Percentiles rank a stretch among this genome's conserved stretches.
Evolutionary conservation across 2,329 filamentous ascomycete genomes (phyloP).

Genomic region (Tolypocladium paradoxum): DNA sequence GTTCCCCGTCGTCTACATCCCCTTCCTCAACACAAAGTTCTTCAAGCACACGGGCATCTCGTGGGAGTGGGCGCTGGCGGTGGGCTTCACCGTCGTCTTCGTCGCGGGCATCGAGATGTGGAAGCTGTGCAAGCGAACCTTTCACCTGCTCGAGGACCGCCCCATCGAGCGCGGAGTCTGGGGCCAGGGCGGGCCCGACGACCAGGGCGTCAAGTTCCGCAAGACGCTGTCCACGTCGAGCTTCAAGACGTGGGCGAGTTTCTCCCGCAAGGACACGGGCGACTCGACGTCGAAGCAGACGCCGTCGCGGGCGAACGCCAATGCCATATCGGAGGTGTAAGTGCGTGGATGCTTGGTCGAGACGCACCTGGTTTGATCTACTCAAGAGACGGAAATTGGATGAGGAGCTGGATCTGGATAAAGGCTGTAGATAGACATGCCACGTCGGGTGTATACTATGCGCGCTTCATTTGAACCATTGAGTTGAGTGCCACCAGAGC

Average conservation of each 20-base stretch:
- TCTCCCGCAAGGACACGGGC: slow-evolving; percentile 29
- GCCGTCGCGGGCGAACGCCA: slow-evolving; percentile 9
- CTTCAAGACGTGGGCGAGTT: slow-evolving; percentile 35
- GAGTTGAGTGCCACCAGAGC: no score
- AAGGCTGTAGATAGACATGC: no score
- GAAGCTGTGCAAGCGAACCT: slow-evolving; percentile 56
- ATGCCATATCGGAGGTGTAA: not conserved
- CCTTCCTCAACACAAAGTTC: slow-evolving; percentile 55
- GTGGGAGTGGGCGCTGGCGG: slow-evolving; percentile 66
- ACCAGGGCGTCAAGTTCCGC: slow-evolving; percentile 31
- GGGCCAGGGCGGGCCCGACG: slow-evolving; percentile 40
- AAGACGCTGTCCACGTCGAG: slow-evolving; percentile 42
- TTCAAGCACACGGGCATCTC: slow-evolving; percentile 62
- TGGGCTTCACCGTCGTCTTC: slow-evolving; percentile 53
- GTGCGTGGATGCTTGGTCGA: not conserved
- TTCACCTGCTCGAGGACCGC: slow-evolving; percentile 39
- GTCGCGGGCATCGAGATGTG: slow-evolving; percentile 58
- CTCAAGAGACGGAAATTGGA: no score
- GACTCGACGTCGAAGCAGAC: slow-evolving; percentile 21
- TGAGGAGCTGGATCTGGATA: no score
- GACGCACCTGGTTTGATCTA: no score
- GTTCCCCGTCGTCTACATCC: slow-evolving; percentile 63
- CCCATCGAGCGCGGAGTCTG: slow-evolving; percentile 39
- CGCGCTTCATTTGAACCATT: not conserved
- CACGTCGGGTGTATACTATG: not conserved